These are phyloP conservation scores for Rhodotorula sp. DNA, from an alignment of 1,284 basidiomycete species.

Conservation along the genomic window DNA sequence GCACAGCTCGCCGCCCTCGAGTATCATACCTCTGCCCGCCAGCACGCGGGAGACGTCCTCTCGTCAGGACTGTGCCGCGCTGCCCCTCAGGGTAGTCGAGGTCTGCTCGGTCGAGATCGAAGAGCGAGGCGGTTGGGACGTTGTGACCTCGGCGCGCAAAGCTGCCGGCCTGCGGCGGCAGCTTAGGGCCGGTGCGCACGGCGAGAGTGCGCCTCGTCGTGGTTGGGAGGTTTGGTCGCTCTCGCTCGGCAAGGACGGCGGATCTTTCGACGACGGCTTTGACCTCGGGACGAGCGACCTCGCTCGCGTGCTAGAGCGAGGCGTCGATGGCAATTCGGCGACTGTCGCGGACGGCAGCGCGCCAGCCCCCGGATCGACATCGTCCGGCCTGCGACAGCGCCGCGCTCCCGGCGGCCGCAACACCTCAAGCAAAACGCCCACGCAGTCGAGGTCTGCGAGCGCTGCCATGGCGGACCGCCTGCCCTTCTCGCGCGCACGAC, in stretches of 20 bases:
- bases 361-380: too few relatives aligned
- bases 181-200: conserved; percentile 51
- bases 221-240: conserved; percentile 33
- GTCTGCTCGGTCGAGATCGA: conserved; percentile 61
- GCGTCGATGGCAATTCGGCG: neutral
- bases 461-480: neutral
- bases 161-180: neutral
- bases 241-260: neutral
- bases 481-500: conserved; percentile 36
- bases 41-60: neutral
- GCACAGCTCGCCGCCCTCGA: conserved; percentile 6
- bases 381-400: too few relatives aligned
- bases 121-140: conserved; percentile 73
- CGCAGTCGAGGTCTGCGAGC: neutral
- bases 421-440: too few relatives aligned
- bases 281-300: conserved; percentile 12
- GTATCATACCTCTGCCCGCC: neutral
- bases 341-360: neutral
- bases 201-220: neutral
- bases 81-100: conserved; percentile 52
- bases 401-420: too few relatives aligned
- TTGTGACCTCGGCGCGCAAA: conserved; percentile 55
- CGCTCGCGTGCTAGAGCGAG: neutral
- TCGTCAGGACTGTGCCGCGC: conserved; percentile 1
- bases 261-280: conserved; percentile 12